Evolutionary conservation across 305 asterid species (phyloP).

Genomic region (Fraxinus greggii): DNA sequence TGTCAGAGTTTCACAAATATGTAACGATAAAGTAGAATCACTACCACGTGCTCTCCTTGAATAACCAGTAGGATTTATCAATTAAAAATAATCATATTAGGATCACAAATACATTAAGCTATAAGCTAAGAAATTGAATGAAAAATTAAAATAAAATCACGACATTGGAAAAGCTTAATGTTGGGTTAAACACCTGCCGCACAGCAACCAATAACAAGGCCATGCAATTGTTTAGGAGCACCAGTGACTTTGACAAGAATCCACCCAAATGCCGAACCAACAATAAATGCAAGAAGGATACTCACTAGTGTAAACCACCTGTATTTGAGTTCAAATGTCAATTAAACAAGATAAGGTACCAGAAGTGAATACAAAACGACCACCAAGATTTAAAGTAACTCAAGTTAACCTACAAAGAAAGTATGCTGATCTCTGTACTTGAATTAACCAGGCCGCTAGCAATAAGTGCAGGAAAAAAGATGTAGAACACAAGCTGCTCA

Average conservation of each 20-base stretch:
- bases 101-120: not conserved
- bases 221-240: slow-evolving; percentile 37
- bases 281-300: slow-evolving; percentile 31
- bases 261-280: slow-evolving; percentile 47
- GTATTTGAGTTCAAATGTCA: not conserved
- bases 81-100: not conserved
- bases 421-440: slow-evolving; percentile 29
- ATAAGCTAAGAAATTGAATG: not conserved
- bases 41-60: not conserved
- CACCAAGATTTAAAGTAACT: not conserved
- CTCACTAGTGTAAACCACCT: slow-evolving; percentile 49
- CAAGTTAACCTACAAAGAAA: slow-evolving; percentile 34
- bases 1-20: not conserved
- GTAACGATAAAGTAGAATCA: too few relatives aligned
- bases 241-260: slow-evolving; percentile 34
- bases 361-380: not conserved
- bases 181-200: slow-evolving; percentile 33
- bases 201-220: slow-evolving; percentile 47
- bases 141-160: not conserved
- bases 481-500: slow-evolving; percentile 40
- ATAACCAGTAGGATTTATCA: not conserved
- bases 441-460: slow-evolving; percentile 40
- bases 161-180: not conserved
- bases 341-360: not conserved
- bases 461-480: slow-evolving; percentile 42